Percentiles rank a stretch among this genome's conserved stretches.
These are phyloP conservation scores for Didymella arachidicola DNA, from an alignment of 2,329 filamentous ascomycete species.

Conservation along the genomic window DNA sequence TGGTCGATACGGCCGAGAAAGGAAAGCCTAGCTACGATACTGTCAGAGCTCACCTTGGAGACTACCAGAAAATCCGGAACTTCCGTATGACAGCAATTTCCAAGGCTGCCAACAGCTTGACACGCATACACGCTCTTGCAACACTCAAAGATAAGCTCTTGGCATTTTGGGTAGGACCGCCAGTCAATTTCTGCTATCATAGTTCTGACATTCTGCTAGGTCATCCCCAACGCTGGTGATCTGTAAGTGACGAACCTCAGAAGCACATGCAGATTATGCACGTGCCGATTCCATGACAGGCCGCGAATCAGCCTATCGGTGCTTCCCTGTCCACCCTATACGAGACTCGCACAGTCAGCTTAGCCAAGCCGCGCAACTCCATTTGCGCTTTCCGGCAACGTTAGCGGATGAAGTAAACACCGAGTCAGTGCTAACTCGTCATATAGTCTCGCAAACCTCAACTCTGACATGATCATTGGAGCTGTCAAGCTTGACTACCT, in stretches of 20 bases:
- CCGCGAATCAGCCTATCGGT: not conserved
- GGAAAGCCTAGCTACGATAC: slow-evolving; percentile 20
- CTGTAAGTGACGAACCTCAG: slow-evolving; percentile 19
- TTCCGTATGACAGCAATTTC: slow-evolving; percentile 10
- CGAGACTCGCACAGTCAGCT: slow-evolving; percentile 9
- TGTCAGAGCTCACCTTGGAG: slow-evolving; percentile 16
- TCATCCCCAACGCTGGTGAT: slow-evolving; percentile 21
- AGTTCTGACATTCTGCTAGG: not conserved
- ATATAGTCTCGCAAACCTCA: slow-evolving; percentile 13
- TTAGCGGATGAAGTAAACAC: not conserved
- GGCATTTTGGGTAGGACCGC: slow-evolving; percentile 7
- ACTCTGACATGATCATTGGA: slow-evolving; percentile 20
- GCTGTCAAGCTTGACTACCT: slow-evolving; percentile 24
- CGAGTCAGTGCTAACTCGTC: not conserved
- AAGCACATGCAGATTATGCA: not conserved
- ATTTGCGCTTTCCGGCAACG: not conserved
- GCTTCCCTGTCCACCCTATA: not conserved
- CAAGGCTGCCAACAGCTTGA: slow-evolving; percentile 16
- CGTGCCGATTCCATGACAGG: not conserved
- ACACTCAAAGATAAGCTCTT: slow-evolving; percentile 23
- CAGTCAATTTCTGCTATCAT: not conserved
- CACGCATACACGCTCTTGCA: slow-evolving; percentile 21
- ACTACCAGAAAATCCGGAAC: slow-evolving; percentile 23
- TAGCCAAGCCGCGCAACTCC: not conserved
- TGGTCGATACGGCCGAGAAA: slow-evolving; percentile 20